Base-by-base conservation (phyloP, 768 basidiomycete genomes). In the Boletus patriciae region DNA sequence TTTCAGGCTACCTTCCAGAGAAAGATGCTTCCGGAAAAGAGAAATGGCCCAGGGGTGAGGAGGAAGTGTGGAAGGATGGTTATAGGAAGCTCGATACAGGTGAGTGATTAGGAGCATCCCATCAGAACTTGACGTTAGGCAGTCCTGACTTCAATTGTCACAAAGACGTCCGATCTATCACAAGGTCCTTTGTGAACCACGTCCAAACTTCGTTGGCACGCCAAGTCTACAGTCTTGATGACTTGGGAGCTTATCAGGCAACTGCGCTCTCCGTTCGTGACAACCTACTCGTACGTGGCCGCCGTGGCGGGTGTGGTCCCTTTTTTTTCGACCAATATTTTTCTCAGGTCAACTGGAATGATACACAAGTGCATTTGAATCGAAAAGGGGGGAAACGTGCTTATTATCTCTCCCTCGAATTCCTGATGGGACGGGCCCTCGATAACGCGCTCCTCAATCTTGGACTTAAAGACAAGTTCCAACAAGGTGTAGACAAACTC, bases 371-470 rank as follows among this genome's bases (percentile, higher is more conserved):
- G 56, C 76, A 84, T 52, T 83, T 87, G 71, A 88, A 88, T 47
- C 86, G 90, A 66, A 94, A 91, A 70, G 78, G 84, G 37, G 92
- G 92, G 25, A 94, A 95, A 66, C 80, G 92, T 57, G 92, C 92
- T 13, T 98, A 98, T 78, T 99, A 98, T 73, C 83, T 98, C 57
- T 96, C 93, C 41, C 84, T 98, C 52, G 96, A 97, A 74, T 97
- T 94, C 74, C 75, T 94, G 63, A 90, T 92, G 87, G 86, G 90
- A 43, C 81, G 89, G 29, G 88, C 87, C 3, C 80, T 90, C 49
- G 87, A 90, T 59, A 87, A 87, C 59, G 83, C 92, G 62, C 82
- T 97, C 23, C 84, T 98, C 59, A 98, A 98, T 70, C 83, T 98
- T 27, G 88, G 87, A 11, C 76, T 96, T 60, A 92, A 94, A 72